phyloP scores from a whole-genome alignment of 2,329 filamentous ascomycete species.

The Anisogramma anomala region DNA sequence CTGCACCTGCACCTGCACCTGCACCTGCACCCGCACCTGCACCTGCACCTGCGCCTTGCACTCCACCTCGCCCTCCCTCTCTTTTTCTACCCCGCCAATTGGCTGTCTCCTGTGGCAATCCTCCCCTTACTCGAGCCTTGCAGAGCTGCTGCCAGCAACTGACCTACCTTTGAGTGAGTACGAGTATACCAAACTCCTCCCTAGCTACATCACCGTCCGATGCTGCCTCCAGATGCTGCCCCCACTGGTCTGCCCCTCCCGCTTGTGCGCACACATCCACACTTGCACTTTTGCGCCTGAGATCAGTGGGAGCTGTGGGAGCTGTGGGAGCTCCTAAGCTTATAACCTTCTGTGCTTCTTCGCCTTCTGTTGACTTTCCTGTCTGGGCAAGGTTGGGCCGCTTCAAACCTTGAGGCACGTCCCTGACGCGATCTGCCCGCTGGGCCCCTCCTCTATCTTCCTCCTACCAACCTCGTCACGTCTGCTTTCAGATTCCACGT shows the following conservation, averaged over 20 bases:
- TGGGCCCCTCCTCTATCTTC: not conserved
- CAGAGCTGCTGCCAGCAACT: constrained; percentile 8
- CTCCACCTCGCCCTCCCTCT: not conserved
- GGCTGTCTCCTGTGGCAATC: constrained; percentile 2
- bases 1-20: too few species aligned
- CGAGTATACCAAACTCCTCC: not conserved
- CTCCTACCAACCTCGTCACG: not conserved
- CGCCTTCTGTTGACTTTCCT: too few species aligned
- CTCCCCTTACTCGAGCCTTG: constrained; percentile 1
- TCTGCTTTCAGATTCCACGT: constrained; percentile 2
- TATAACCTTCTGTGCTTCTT: too few species aligned
- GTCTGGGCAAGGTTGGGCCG: not conserved
- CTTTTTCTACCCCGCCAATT: constrained; percentile 5
- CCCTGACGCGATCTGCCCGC: not conserved
- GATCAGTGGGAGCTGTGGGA: not conserved
- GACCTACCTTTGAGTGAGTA: constrained; percentile 12
- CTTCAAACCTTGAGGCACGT: not conserved
- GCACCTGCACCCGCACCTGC: too few species aligned
- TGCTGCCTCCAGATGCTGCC: too few species aligned
- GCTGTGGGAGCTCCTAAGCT: not conserved
- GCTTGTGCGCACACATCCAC: not conserved
- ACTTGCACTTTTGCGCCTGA: not conserved
- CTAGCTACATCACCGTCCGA: not conserved
- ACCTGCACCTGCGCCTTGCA: constrained; percentile 5
- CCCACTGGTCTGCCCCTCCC: too few species aligned